A percentile compares a stretch with the other conserved stretches of the same genome.
Conservation (phyloP, 805 yeast genomes). For the Nakazawaea ernobii region DNA sequence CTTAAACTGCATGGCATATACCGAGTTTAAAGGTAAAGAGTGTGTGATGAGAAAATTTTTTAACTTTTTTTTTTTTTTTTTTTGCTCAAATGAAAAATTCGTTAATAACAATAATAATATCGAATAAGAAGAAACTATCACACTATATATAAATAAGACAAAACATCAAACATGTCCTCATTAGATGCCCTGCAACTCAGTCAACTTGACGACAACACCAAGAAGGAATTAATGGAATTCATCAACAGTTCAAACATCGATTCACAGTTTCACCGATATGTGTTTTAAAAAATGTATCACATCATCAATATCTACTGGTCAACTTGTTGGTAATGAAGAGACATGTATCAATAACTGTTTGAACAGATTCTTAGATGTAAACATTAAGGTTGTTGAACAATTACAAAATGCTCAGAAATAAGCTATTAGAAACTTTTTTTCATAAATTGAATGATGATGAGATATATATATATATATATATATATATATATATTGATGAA, state of each 20-base stretch:
- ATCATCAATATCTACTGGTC: conserved; percentile 34
- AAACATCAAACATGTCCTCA: conserved; percentile 1
- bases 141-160: no score
- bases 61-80: no score
- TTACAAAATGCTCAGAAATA: conserved; percentile 13
- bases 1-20: no score
- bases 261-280: conserved; percentile 83
- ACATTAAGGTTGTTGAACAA: conserved; percentile 71
- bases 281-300: conserved; percentile 85
- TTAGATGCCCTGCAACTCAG: conserved; percentile 6
- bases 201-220: conserved; percentile 53
- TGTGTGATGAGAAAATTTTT: background rate
- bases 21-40: no score
- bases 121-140: no score
- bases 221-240: conserved; percentile 69
- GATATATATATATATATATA: no score
- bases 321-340: conserved; percentile 55
- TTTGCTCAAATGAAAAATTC: no score
- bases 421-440: no score
- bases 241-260: conserved; percentile 78
- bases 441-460: no score
- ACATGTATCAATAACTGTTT: conserved; percentile 76
- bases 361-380: conserved; percentile 81
- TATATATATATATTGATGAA: no score
- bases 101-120: no score